Base-by-base conservation (phyloP, 2,329 filamentous ascomycete species). In the Cadophora gregata region DNA sequence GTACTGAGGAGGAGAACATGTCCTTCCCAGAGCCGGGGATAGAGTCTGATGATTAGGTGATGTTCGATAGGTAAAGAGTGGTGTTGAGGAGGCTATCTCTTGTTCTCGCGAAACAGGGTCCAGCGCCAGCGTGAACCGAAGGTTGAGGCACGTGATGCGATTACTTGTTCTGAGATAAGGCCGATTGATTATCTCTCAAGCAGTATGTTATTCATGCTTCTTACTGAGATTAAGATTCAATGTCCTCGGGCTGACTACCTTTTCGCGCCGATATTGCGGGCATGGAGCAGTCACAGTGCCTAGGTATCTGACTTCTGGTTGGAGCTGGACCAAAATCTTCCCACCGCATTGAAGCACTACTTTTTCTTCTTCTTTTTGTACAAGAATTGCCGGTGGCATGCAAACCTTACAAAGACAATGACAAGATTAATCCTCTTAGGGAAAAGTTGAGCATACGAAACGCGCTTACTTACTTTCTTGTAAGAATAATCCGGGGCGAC, bases 1-100 rank as follows among this genome's bases (percentile, higher is more conserved):
- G 71, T 38, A 76, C 71, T 38, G 77, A 77, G 45, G 75, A 75
- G 29, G 75, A 75, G 69, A 78, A 76, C 77, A 78, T 78, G 63
- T 59, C 75, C 73, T 67, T 55, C 70, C 67, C 48, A 50, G 50
- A 50, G 33, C 59, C 51, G 58, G 63, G 66, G 56, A 63, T 61
- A 65, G 62, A 68, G 21, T 21, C 21, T 60, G 24, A 51, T n/a
- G 50, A 59, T 45, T 45, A 64, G 61, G 38, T 48, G 27, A 29
- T 61, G 55, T 36, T n/a, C n/a, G n/a, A 56, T 14, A 56, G 10
- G 29, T n/a, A 48, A 31, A 47, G 38, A 36, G 16, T 38, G 24
- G 60, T 47, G 61, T 65, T 53, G 62, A 59, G 56, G 29, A 64
- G 58, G 51, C 27, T 51, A 42, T 27, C 27, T 60, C 38, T 59